Conservation (phyloP, 1,284 basidiomycete genomes). For the Porodaedalea pini region DNA sequence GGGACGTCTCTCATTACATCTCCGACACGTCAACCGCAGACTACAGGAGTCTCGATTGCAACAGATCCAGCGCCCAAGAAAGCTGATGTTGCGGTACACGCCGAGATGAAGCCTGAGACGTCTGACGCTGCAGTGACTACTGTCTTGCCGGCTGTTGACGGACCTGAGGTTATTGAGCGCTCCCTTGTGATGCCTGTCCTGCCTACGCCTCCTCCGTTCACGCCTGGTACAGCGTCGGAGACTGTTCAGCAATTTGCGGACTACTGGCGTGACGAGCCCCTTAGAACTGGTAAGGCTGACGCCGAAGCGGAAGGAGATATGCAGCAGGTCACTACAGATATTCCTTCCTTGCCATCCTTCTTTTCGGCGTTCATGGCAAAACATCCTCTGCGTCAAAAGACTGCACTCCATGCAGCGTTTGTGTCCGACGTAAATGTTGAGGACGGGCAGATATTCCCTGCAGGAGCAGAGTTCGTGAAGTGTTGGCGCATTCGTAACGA, state of each 20-base stretch:
- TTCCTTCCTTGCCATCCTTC: neutral
- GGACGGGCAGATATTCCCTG: slow-evolving; percentile 75
- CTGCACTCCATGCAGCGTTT: slow-evolving; percentile 32
- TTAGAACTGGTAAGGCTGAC: neutral
- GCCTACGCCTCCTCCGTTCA: slow-evolving; percentile 9
- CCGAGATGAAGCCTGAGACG: slow-evolving; percentile 11
- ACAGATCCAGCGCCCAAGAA: slow-evolving; percentile 18
- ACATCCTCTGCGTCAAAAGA: neutral
- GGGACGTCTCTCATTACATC: slow-evolving; percentile 28
- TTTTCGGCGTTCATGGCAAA: slow-evolving; percentile 7
- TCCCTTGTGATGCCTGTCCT: slow-evolving; percentile 5
- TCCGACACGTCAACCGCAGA: neutral
- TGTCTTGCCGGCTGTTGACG: neutral
- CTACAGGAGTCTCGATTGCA: slow-evolving; percentile 4
- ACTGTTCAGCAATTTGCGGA: neutral
- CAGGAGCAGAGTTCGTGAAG: slow-evolving; percentile 82
- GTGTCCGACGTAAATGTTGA: slow-evolving; percentile 67
- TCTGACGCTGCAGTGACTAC: slow-evolving; percentile 7
- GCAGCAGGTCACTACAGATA: neutral
- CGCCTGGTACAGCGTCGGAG: neutral
- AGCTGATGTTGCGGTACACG: slow-evolving; percentile 12
- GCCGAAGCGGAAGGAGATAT: neutral
- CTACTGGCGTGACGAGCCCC: neutral
- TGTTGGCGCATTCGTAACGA: slow-evolving; percentile 72
- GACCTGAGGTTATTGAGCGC: neutral